phyloP scores from a whole-genome alignment of 1,284 basidiomycete species.

The Tylopilus orsonianus region DNA sequence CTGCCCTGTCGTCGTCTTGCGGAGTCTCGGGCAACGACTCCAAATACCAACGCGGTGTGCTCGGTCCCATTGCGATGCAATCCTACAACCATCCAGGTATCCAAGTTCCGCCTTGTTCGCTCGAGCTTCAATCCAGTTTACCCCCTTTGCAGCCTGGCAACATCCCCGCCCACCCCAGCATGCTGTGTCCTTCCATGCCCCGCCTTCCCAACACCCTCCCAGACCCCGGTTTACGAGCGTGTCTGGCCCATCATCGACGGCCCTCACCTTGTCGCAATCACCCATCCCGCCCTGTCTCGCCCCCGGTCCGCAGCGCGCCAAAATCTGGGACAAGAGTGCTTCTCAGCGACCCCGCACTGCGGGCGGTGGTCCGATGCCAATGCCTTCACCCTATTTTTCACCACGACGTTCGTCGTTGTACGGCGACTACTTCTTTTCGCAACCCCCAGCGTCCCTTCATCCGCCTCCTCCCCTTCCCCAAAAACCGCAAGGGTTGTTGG shows the following conservation, averaged over 20 bases:
- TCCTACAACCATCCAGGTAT: conserved; percentile 35
- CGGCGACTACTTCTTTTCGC: conserved; percentile 30
- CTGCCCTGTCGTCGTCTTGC: conserved; percentile 2
- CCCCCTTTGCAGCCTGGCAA: conserved; percentile 21
- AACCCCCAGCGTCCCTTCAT: conserved; percentile 16
- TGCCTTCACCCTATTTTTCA: conserved; percentile 2
- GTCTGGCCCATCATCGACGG: conserved; percentile 9
- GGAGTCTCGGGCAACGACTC: no score
- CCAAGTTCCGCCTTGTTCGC: background rate
- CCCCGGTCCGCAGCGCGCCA: conserved; percentile 26
- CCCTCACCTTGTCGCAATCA: conserved; percentile 5
- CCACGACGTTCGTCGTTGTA: conserved; percentile 28
- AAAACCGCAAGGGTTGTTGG: conserved; percentile 30
- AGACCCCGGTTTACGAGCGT: conserved; percentile 27
- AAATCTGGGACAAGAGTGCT: conserved; percentile 24
- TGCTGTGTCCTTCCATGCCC: conserved; percentile 22
- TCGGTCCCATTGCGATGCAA: conserved; percentile 19
- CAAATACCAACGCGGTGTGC: no score
- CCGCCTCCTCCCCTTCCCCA: conserved; percentile 37
- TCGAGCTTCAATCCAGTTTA: conserved; percentile 1
- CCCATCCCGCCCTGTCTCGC: conserved; percentile 30
- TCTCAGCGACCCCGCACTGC: conserved; percentile 12
- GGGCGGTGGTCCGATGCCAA: background rate
- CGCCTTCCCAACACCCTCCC: conserved; percentile 14
- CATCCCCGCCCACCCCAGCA: conserved; percentile 24